Evolutionary conservation across 192 early-diverging fungal genomes (phyloP), one percentile per base, ranked within the genome.

Genomic region (Gryganskiella cystojenkinii): DNA sequence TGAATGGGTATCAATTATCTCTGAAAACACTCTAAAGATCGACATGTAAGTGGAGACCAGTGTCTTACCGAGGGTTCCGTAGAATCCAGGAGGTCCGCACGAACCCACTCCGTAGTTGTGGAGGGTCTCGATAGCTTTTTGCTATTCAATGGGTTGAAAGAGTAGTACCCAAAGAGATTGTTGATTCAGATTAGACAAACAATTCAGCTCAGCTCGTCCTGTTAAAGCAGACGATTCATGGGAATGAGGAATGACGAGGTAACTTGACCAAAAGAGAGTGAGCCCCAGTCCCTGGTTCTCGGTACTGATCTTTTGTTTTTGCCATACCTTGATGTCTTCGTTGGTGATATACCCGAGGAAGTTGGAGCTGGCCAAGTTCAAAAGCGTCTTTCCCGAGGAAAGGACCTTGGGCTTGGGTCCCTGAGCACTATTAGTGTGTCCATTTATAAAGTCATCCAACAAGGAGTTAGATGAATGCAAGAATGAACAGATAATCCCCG

Each of bases 81-180:
- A 98, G 72, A 98, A 97, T 19, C 96, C 96, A 2, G 94, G 94
- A 9, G 96, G 96, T 7, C 96, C 96, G 76, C 97, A 99, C 11
- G 95, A 91, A 19, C 97, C 97, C 37, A 99, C 95, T 45, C 97
- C 97, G 76, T 99, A 98, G 70, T 93, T 93, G 76, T 89, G 88
- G 42, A 99, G 89, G 3, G 93, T 93, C 27, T 86, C 84, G 56
- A 97, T 86, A 11, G 95, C 94, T 56, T 91, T 92, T 67, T 95
- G 89, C 80, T 87, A 61, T 22, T 37, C 1, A 19, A 30, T 15
- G 35, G 4, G 31, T 34, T 25, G 27, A 28, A 42, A 42, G 28
- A 64, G n/a, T n/a, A n/a, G n/a, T n/a, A n/a, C n/a, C n/a, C n/a
- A 30, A 30, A 43, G 34, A 9, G n/a, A 28, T 27, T 19, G 58